Percentiles rank a stretch among this genome's conserved stretches.
Evolutionary conservation across 495 filamentous ascomycete species (phyloP).

Genomic region (Podospora pseudoanserina): DNA sequence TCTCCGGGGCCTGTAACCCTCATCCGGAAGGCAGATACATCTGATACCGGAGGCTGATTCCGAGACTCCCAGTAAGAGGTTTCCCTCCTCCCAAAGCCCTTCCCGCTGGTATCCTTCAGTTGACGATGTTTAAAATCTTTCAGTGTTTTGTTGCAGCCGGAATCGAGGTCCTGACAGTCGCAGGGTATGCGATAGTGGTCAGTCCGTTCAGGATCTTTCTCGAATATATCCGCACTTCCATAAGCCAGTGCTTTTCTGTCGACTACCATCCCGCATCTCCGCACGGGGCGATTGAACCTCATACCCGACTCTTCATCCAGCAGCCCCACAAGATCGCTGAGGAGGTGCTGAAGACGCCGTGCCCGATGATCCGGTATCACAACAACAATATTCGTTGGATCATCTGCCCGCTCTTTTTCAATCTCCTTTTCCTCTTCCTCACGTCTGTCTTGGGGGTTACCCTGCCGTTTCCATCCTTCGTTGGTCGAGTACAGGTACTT

Average conservation of each 20-base stretch:
- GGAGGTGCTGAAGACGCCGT: conserved; percentile 14
- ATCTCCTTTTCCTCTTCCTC: conserved; percentile 5
- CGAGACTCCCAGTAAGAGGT: neutral
- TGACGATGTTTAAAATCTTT: neutral
- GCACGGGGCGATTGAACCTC: conserved; percentile 13
- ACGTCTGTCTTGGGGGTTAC: neutral
- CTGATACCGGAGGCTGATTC: neutral
- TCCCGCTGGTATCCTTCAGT: neutral
- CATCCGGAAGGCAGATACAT: neutral
- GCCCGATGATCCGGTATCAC: conserved; percentile 14
- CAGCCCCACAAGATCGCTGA: conserved; percentile 10
- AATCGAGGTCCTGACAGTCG: neutral
- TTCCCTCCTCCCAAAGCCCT: neutral
- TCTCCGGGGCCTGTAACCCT: neutral
- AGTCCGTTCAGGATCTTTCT: too few relatives aligned
- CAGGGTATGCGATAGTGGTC: conserved; percentile 8
- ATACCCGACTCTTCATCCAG: conserved; percentile 11
- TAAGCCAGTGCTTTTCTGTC: conserved; percentile 3
- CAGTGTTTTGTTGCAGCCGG: neutral
- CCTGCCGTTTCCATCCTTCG: neutral
- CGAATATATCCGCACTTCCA: neutral
- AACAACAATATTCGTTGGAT: neutral
- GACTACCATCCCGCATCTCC: conserved; percentile 13
- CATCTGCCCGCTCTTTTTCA: neutral
- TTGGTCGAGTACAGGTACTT: conserved; percentile 9